Percentiles rank a stretch among this genome's conserved stretches.
phyloP scores from a whole-genome alignment of 2,329 filamentous ascomycete species.

The Emergomyces orientalis region DNA sequence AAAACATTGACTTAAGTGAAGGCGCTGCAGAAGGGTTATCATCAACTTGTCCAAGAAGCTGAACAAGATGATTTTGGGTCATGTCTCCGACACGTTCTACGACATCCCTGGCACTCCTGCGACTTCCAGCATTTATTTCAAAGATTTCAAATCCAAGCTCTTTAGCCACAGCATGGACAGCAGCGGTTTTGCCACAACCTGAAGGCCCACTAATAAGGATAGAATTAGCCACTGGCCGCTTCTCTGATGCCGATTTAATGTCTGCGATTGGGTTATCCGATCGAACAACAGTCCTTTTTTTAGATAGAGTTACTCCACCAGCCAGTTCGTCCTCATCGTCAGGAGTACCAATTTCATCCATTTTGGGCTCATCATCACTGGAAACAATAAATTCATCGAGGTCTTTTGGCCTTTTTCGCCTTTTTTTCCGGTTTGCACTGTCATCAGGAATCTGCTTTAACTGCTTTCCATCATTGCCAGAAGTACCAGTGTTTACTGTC shows the following conservation, averaged over 20 bases:
- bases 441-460: slow-evolving; percentile 23
- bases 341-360: slow-evolving; percentile 60
- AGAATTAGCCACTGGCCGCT: slow-evolving; percentile 55
- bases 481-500: slow-evolving; percentile 56
- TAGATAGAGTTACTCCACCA: slow-evolving; percentile 30
- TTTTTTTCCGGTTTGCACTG: slow-evolving; percentile 41
- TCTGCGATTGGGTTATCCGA: slow-evolving; percentile 27
- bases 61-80: slow-evolving; percentile 88
- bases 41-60: slow-evolving; percentile 34
- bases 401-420: slow-evolving; percentile 59
- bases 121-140: slow-evolving; percentile 77
- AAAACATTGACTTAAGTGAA: slow-evolving; percentile 15
- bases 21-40: slow-evolving; percentile 31
- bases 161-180: slow-evolving; percentile 82
- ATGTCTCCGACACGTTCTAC: slow-evolving; percentile 91
- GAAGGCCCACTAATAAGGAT: slow-evolving; percentile 83
- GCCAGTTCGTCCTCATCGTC: slow-evolving; percentile 38
- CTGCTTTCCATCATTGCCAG: slow-evolving; percentile 22
- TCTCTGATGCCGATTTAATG: slow-evolving; percentile 30
- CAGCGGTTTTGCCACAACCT: slow-evolving; percentile 87
- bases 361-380: slow-evolving; percentile 61
- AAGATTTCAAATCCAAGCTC: slow-evolving; percentile 91
- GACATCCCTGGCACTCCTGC: slow-evolving; percentile 80
- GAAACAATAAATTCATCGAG: slow-evolving; percentile 72
- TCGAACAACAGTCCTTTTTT: slow-evolving; percentile 35